Conservation (phyloP, 495 filamentous ascomycete species). For the Penicillium cataractarum region DNA sequence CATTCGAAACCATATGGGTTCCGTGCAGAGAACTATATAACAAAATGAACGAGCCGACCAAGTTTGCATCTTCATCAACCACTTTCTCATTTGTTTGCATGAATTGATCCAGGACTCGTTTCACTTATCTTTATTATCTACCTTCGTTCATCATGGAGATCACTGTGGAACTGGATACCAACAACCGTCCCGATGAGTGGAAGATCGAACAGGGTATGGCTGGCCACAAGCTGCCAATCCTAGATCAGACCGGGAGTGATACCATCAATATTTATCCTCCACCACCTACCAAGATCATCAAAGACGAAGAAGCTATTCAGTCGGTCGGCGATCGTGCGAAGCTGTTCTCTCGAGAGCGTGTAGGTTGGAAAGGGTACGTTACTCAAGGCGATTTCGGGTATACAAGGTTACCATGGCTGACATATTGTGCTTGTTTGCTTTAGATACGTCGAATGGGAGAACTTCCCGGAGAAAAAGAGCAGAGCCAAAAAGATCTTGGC, state of each 20-base stretch:
- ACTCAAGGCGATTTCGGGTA: not conserved
- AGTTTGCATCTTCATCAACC: not conserved
- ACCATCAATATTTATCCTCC: slow-evolving; percentile 29
- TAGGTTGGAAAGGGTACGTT: slow-evolving; percentile 43
- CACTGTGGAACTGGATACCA: slow-evolving; percentile 15
- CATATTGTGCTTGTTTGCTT: not conserved
- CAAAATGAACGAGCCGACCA: not conserved
- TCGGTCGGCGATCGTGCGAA: slow-evolving; percentile 39
- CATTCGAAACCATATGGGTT: slow-evolving; percentile 4
- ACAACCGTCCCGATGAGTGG: slow-evolving; percentile 55
- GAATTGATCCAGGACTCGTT: not conserved
- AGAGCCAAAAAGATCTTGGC: slow-evolving; percentile 58
- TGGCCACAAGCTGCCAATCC: slow-evolving; percentile 47
- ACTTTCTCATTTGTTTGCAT: not conserved
- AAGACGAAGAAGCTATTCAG: slow-evolving; percentile 40
- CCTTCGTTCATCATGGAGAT: slow-evolving; percentile 13
- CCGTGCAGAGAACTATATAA: not conserved
- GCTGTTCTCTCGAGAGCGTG: slow-evolving; percentile 37
- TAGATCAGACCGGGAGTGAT: slow-evolving; percentile 46
- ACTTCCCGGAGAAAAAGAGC: slow-evolving; percentile 66
- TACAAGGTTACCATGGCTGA: not conserved
- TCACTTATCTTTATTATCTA: not conserved
- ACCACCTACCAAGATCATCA: slow-evolving; percentile 23
- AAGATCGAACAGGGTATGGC: slow-evolving; percentile 55
- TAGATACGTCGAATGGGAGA: slow-evolving; percentile 70